Percentiles rank a stretch among this genome's conserved stretches.
Evolutionary conservation across 106 monocot species (phyloP).

Genomic region (Acorus calamus): DNA sequence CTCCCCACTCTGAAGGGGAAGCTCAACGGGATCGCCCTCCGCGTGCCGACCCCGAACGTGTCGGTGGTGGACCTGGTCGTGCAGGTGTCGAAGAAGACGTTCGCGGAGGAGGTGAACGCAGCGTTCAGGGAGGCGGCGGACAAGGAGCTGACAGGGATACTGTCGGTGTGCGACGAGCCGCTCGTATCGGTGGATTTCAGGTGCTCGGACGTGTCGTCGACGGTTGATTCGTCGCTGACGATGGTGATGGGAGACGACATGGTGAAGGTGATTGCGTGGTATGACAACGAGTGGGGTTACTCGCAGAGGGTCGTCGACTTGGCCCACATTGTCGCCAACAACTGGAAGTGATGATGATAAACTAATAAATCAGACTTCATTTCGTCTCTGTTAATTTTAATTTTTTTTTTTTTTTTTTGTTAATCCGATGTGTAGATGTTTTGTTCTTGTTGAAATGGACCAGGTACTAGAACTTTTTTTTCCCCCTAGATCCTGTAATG

Average conservation of each 20-base stretch:
- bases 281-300: slow-evolving; percentile 97
- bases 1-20: slow-evolving; percentile 89
- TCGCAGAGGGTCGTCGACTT: slow-evolving; percentile 96
- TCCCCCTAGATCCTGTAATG: no score
- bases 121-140: slow-evolving; percentile 73
- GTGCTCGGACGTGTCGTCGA: slow-evolving; percentile 88
- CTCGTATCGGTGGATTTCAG: slow-evolving; percentile 95
- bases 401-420: no score
- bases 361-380: no score
- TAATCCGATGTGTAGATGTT: no score
- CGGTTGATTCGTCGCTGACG: slow-evolving; percentile 77
- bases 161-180: slow-evolving; percentile 86
- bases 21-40: slow-evolving; percentile 93
- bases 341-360: slow-evolving; percentile 63
- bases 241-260: slow-evolving; percentile 99
- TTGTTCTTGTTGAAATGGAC: no score
- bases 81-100: slow-evolving; percentile 86
- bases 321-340: slow-evolving; percentile 76
- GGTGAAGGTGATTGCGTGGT: slow-evolving; percentile 98
- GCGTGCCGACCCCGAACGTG: slow-evolving; percentile 92
- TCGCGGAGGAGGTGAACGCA: slow-evolving; percentile 86
- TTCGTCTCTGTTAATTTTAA: no score
- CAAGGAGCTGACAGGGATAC: slow-evolving; percentile 71
- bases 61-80: slow-evolving; percentile 96
- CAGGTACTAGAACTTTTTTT: no score